Evolutionary conservation across 805 yeast genomes (phyloP).

Genomic region (Cyberlindnera petersonii): DNA sequence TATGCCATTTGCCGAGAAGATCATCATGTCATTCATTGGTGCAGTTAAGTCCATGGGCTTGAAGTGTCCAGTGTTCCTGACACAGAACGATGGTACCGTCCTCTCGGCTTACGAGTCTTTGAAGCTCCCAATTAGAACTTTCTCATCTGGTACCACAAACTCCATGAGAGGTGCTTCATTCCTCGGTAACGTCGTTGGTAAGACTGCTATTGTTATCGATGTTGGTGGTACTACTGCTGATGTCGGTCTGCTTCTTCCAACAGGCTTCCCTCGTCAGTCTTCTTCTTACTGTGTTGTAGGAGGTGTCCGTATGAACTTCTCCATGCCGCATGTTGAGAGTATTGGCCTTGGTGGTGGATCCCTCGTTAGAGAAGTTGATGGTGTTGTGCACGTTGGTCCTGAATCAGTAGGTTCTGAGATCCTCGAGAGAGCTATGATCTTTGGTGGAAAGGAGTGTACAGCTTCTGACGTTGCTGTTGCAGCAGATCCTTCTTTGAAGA

Average conservation of each 20-base stretch:
- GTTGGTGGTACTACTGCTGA: constrained; percentile 51
- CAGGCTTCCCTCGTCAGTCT: constrained; percentile 46
- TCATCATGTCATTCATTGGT: constrained; percentile 36
- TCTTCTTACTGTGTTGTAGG: constrained; percentile 41
- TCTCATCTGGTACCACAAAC: constrained; percentile 47
- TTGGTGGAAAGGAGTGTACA: constrained; percentile 41
- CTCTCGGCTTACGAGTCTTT: constrained; percentile 37
- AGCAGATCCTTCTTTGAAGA: constrained; percentile 14
- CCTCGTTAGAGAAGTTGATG: constrained; percentile 31
- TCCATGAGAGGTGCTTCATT: constrained; percentile 47
- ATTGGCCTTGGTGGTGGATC: constrained; percentile 52
- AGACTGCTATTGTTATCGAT: constrained; percentile 39
- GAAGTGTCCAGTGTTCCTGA: constrained; percentile 36
- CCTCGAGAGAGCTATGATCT: constrained; percentile 31
- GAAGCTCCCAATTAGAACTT: constrained; percentile 41
- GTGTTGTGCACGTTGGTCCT: constrained; percentile 39
- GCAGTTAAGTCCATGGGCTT: constrained; percentile 36
- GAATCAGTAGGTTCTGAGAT: constrained; percentile 43
- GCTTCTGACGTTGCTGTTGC: constrained; percentile 36
- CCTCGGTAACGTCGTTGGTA: constrained; percentile 31
- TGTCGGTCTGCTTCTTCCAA: constrained; percentile 42
- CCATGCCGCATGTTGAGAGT: constrained; percentile 48
- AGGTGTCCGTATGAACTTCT: constrained; percentile 46
- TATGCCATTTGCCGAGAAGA: constrained; percentile 38
- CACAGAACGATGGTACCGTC: constrained; percentile 49